Evolutionary conservation across 1,139 yeast genomes (phyloP), one percentile per base, ranked within the genome.

Genomic region (Candida tropicalis): DNA sequence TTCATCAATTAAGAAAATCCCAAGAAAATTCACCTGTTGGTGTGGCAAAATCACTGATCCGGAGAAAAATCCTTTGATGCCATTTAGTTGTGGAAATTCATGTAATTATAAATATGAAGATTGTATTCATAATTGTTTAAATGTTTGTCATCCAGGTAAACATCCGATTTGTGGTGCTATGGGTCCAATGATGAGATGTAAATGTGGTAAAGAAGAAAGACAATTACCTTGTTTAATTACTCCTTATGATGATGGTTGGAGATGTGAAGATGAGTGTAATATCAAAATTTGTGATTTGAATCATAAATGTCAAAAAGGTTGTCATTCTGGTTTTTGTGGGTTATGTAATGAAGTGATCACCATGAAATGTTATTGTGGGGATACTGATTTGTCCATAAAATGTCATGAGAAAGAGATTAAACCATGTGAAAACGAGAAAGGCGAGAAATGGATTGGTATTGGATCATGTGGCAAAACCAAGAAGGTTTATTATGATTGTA

Each of bases 31-130:
- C 60, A 79, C 86, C 1, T 90, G 98, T 59, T 90, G 98, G 98
- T 90, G 97, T 70, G 91, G 93, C 2, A 84, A 87, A 55, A 78
- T 77, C 2, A 67, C 78, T 15, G 79, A 87, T 51, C 97, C 97
- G 0, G 69, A 64, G 13, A 66, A 73, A 4, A 82, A 84, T 53
- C 68, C 75, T 11, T 64, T 83, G 43, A 67, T 79, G 47, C 97
- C 97, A 0, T 95, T 90, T 54, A 84, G 95, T 45, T 91, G 98
- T 71, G 97, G 97, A 5, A 90, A 86, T 61, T 74, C 89, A 0
- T 90, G 97, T 66, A 76, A 77, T 42, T 67, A 68, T 16, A 67
- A 71, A 41, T 68, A 84, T 44, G 66, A 66, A 16, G 69, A 76
- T 7, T 88, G 96, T 62, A 76, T 83, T 1, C 98, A 90, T 59